Conservation (phyloP, 768 basidiomycete genomes). For the Pleurotus djamor region DNA sequence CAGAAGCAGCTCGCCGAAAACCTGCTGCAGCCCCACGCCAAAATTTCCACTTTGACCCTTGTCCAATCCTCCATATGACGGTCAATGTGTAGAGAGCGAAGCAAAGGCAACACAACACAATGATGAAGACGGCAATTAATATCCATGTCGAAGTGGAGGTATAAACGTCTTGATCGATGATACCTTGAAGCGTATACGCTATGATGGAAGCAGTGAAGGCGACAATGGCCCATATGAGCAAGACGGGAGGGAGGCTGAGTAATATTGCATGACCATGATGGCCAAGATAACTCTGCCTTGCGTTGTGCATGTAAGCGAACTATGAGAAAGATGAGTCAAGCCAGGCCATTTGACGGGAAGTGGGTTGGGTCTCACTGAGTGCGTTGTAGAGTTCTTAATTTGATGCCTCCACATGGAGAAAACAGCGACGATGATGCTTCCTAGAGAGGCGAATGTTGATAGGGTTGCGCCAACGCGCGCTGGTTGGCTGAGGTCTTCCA, state of each 20-base stretch:
- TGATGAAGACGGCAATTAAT: constrained; percentile 34
- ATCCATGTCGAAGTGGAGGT: constrained; percentile 35
- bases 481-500: constrained; percentile 18
- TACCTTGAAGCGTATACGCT: constrained; percentile 38
- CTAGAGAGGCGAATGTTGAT: constrained; percentile 48
- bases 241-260: constrained; percentile 48
- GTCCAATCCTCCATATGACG: constrained; percentile 42
- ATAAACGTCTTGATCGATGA: constrained; percentile 16
- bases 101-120: constrained; percentile 34
- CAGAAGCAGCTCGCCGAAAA: too few species aligned
- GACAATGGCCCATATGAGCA: constrained; percentile 51
- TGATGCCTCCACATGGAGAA: constrained; percentile 59
- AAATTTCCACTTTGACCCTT: background rate
- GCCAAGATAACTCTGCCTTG: constrained; percentile 38
- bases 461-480: constrained; percentile 32
- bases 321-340: constrained; percentile 14
- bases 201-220: constrained; percentile 45
- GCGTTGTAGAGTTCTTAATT: constrained; percentile 37
- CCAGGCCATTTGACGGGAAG: background rate
- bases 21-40: background rate
- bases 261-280: constrained; percentile 48
- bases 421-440: constrained; percentile 53
- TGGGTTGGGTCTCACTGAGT: constrained; percentile 31
- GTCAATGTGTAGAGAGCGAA: constrained; percentile 46
- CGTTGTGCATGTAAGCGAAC: constrained; percentile 57